Conservation (phyloP, 2,329 filamentous ascomycete genomes). For the Ophiocordyceps camponoti-leonardi region DNA sequence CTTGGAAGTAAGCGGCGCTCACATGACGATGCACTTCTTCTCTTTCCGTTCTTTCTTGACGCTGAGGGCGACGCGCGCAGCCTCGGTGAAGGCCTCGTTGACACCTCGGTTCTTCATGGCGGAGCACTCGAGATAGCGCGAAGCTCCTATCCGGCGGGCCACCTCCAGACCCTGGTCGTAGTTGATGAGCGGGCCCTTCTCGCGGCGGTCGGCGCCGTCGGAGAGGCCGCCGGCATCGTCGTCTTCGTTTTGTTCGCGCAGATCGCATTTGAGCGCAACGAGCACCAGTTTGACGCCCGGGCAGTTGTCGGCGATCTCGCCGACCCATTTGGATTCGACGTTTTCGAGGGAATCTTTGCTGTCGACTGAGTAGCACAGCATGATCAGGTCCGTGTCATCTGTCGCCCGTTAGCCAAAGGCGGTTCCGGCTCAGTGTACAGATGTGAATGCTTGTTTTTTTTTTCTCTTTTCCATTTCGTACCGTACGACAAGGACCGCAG, state of each 20-base stretch:
- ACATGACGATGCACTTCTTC: constrained; percentile 45
- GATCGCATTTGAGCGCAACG: constrained; percentile 90
- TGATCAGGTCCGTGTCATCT: constrained; percentile 89
- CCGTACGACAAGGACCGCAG: constrained; percentile 91
- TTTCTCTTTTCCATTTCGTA: constrained; percentile 8
- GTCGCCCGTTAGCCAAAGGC: background rate
- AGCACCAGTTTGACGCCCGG: constrained; percentile 88
- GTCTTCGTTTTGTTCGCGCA: constrained; percentile 61
- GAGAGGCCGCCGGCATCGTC: constrained; percentile 44
- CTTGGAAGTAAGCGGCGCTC: background rate
- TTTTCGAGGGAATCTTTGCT: constrained; percentile 94
- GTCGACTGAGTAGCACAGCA: constrained; percentile 97
- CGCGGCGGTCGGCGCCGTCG: constrained; percentile 23
- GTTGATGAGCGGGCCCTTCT: constrained; percentile 60
- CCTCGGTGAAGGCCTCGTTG: constrained; percentile 97
- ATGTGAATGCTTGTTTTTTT: no score
- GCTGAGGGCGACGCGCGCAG: constrained; percentile 76
- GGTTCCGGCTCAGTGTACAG: background rate
- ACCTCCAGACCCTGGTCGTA: constrained; percentile 88
- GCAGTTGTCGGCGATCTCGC: constrained; percentile 96
- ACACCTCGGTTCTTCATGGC: constrained; percentile 96
- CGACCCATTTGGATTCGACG: constrained; percentile 96
- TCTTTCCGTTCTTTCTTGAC: constrained; percentile 49
- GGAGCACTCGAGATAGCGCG: constrained; percentile 94
- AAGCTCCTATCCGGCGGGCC: constrained; percentile 75